Evolutionary conservation across 2,329 filamentous ascomycete genomes (phyloP), one percentile per base, ranked within the genome.

Genomic region (Chrysosporium keratinophilum): DNA sequence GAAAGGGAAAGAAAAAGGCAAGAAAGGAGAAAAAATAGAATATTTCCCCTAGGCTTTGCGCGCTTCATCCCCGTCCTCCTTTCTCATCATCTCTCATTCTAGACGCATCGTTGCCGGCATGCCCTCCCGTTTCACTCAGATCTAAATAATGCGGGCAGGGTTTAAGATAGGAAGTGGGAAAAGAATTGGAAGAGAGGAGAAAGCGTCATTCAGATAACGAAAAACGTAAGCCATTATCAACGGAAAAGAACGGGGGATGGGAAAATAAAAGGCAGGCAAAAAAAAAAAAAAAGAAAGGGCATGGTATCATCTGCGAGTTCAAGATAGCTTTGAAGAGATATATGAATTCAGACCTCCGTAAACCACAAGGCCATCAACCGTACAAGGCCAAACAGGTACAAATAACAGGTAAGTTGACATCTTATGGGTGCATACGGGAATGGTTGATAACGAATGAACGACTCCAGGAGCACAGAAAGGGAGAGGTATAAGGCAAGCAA

Each of bases 401-500:
- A 5, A 23, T 17, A 48, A 9, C 20, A 28, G 3, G n/a, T 28
- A 39, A 10, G 31, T 14, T 71, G 68, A 70, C 71, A 71, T 42
- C 4, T n/a, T 33, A 15, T 41, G 7, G 39, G 1, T 34, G 48
- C 48, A 28, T 50, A 39, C 42, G 17, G 37, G 48, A 14, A 19
- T 41, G n/a, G 31, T 6, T 6, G 19, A 17, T 23, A 48, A 48
- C 14, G 45, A 50, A 43, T 33, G 48, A 37, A 14, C n/a, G 17
- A 5, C 11, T 44, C 6, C 64, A 61, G 62, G 63, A 61, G 59
- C 50, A 54, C 14, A 42, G 51, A 51, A 42, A 48, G 64, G 57
- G 57, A 62, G 19, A 34, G 19, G 45, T 43, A 17, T 11, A 33
- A 15, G 45, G n/a, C 11, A 51, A 44, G 15, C 12, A 37, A 17